Percentiles rank a stretch among this genome's conserved stretches.
Evolutionary conservation across 768 basidiomycete genomes (phyloP).

Genomic region (Mycena rosella): DNA sequence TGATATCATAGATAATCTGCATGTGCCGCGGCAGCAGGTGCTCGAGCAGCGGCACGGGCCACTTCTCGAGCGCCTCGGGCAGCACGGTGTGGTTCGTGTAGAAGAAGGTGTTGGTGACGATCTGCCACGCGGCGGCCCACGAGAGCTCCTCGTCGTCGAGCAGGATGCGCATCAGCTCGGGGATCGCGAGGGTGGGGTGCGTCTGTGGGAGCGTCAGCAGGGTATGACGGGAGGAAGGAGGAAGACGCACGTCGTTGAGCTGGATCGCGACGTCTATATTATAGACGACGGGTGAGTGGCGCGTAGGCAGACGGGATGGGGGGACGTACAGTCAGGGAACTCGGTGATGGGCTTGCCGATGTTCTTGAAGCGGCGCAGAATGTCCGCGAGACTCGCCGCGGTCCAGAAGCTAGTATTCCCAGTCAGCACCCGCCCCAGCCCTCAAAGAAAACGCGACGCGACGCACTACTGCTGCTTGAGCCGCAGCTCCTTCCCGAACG

Average conservation of each 20-base stretch:
- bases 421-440: not conserved
- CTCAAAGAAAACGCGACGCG: not conserved
- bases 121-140: constrained; percentile 92
- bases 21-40: constrained; percentile 89
- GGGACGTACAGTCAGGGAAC: constrained; percentile 81
- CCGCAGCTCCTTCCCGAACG: constrained; percentile 85
- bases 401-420: constrained; percentile 78
- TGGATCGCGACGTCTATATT: constrained; percentile 94
- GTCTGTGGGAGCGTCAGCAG: constrained; percentile 64
- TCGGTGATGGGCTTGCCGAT: constrained; percentile 82
- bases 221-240: not conserved
- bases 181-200: constrained; percentile 95
- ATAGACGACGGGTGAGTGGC: not conserved
- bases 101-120: constrained; percentile 91
- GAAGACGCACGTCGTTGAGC: constrained; percentile 87
- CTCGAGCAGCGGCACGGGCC: constrained; percentile 90
- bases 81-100: constrained; percentile 97
- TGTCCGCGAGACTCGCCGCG: constrained; percentile 88
- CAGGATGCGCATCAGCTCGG: constrained; percentile 93
- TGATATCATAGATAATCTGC: constrained; percentile 93
- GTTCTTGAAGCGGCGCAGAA: constrained; percentile 94
- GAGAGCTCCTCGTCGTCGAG: constrained; percentile 91
- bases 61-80: constrained; percentile 91
- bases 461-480: constrained; percentile 93
- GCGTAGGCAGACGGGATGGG: constrained; percentile 8